Conservation (phyloP, 768 basidiomycete genomes). For the Leccinum subgranulosum region DNA sequence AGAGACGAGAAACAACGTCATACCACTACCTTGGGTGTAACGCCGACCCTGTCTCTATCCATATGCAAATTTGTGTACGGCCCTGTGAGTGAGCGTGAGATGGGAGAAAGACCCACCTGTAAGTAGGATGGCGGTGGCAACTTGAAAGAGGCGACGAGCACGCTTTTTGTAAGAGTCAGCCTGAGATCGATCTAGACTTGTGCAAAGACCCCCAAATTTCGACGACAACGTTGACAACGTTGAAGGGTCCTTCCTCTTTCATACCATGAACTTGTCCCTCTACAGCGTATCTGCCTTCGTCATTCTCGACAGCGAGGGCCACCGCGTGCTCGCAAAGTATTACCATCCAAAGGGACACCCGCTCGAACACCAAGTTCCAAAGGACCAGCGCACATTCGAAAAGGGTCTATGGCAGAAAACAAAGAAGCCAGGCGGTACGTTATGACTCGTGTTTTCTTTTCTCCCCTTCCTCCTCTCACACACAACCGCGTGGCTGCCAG, state of each 20-base stretch:
- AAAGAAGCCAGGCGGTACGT: conserved; percentile 82
- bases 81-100: conserved; percentile 2
- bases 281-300: conserved; percentile 87
- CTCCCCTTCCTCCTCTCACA: background rate
- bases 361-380: conserved; percentile 45
- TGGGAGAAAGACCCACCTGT: conserved; percentile 41
- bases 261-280: conserved; percentile 72
- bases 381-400: conserved; percentile 95
- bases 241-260: conserved; percentile 5
- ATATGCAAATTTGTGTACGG: conserved; percentile 29
- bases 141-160: conserved; percentile 27
- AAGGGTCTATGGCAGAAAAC: conserved; percentile 96
- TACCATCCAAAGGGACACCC: conserved; percentile 67
- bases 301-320: conserved; percentile 93
- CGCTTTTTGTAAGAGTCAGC: conserved; percentile 21
- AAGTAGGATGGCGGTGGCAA: too few species aligned
- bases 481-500: conserved; percentile 35
- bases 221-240: background rate
- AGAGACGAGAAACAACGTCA: conserved; percentile 13
- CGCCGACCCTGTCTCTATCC: conserved; percentile 50
- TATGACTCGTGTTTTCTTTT: conserved; percentile 16
- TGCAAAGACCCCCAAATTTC: too few species aligned
- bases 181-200: conserved; percentile 15
- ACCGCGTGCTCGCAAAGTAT: conserved; percentile 95
- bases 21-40: conserved; percentile 40